Evolutionary conservation across 2,329 filamentous ascomycete species (phyloP).

Genomic region (Lasiodiplodia citricola): DNA sequence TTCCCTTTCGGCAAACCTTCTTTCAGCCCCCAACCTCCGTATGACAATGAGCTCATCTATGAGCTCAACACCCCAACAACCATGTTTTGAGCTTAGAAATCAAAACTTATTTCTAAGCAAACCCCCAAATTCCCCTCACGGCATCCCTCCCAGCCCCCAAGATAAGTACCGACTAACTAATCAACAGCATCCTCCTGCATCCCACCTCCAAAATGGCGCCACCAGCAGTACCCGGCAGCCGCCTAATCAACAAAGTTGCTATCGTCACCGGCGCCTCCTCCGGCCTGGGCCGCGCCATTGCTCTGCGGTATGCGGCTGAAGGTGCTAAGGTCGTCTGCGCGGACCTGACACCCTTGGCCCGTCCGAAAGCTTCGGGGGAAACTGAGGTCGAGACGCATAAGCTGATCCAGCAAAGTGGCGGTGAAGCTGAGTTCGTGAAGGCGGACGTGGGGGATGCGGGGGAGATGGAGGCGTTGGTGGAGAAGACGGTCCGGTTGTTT

Average conservation of each 20-base stretch:
- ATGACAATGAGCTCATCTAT: too few species aligned
- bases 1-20: too few species aligned
- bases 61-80: too few species aligned
- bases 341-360: conserved; percentile 23
- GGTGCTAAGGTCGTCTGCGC: conserved; percentile 33
- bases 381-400: conserved; percentile 25
- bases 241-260: conserved; percentile 32
- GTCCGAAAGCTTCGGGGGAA: not conserved
- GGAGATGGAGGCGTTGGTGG: conserved; percentile 31
- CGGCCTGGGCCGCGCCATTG: conserved; percentile 39
- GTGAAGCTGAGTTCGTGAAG: conserved; percentile 31
- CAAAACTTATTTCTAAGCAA: too few species aligned
- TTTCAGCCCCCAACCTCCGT: too few species aligned
- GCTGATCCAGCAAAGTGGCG: conserved; percentile 24
- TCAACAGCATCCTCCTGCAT: too few species aligned
- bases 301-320: conserved; percentile 12
- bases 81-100: too few species aligned
- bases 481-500: conserved; percentile 30
- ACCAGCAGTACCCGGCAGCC: not conserved
- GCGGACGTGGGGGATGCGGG: conserved; percentile 35
- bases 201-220: too few species aligned
- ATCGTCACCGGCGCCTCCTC: conserved; percentile 41
- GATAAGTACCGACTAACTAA: too few species aligned
- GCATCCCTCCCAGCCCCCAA: too few species aligned
- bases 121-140: too few species aligned